Evolutionary conservation across 225 moss, liverwort and hornwort species (phyloP).

Genomic region (Marchantia paleacea): DNA sequence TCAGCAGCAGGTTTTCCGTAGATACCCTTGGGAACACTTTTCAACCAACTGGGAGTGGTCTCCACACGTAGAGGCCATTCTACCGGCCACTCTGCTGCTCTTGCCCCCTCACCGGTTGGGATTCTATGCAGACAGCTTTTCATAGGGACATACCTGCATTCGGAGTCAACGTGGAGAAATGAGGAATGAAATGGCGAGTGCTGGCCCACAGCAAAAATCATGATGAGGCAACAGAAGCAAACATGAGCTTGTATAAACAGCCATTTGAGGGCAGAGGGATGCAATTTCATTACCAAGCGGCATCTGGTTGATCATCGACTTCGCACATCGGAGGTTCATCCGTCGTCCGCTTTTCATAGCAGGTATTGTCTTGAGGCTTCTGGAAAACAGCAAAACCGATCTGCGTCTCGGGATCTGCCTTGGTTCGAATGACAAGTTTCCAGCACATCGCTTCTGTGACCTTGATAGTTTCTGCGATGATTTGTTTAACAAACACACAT

Average conservation of each 20-base stretch:
- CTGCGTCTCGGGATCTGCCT: constrained; percentile 52
- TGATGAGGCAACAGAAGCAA: not conserved
- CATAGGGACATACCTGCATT: constrained; percentile 70
- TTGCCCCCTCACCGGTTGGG: constrained; percentile 44
- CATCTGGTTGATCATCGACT: constrained; percentile 61
- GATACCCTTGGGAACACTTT: constrained; percentile 60
- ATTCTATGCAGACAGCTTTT: constrained; percentile 75
- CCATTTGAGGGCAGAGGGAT: not conserved
- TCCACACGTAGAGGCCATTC: constrained; percentile 66
- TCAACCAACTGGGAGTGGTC: constrained; percentile 58
- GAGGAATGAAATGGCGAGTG: not conserved
- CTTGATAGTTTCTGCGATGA: constrained; percentile 52
- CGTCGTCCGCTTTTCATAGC: constrained; percentile 51
- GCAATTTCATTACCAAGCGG: constrained; percentile 61
- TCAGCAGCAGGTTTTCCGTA: constrained; percentile 71
- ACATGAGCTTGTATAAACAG: not conserved
- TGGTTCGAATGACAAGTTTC: constrained; percentile 55
- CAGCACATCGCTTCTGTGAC: constrained; percentile 72
- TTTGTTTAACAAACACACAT: constrained; percentile 4
- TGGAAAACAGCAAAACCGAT: constrained; percentile 81
- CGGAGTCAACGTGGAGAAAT: not conserved
- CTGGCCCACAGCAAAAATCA: not conserved
- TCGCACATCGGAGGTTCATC: constrained; percentile 69
- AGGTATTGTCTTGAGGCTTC: constrained; percentile 59
- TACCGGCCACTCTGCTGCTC: constrained; percentile 61